A percentile compares a stretch with the other conserved stretches of the same genome.
These are phyloP conservation scores for Nitzschia sp. DNA, from an alignment of 108 stramenopile species.

Conservation along the genomic window DNA sequence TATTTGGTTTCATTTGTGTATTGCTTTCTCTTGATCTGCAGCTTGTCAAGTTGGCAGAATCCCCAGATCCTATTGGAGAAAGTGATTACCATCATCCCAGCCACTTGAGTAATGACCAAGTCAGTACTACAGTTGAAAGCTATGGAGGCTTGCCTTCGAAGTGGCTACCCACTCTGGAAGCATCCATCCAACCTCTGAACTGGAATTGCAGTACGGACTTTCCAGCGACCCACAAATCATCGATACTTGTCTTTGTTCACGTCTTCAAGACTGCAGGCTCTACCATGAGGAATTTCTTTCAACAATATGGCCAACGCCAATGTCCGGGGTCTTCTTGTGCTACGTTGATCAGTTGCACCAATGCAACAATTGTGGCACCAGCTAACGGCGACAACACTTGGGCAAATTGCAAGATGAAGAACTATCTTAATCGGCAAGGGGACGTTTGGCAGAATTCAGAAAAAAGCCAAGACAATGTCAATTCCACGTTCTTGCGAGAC, in stretches of 20 bases:
- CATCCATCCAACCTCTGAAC: not conserved
- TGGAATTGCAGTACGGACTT: not conserved
- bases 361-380: not conserved
- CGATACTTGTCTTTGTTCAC: constrained; percentile 52
- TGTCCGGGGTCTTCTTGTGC: constrained; percentile 23
- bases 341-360: not conserved
- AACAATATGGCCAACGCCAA: constrained; percentile 25
- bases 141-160: not conserved
- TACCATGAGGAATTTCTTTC: constrained; percentile 46
- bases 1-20: no score
- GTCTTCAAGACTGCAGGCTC: constrained; percentile 66
- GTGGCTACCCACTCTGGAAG: not conserved
- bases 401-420: not conserved
- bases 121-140: no score
- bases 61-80: no score
- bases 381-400: not conserved
- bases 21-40: no score
- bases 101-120: no score
- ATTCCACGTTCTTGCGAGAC: constrained; percentile 22
- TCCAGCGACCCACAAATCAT: not conserved
- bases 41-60: no score
- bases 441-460: not conserved
- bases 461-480: not conserved
- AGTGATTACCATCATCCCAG: no score
- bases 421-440: not conserved